phyloP scores from a whole-genome alignment of 2,329 filamentous ascomycete genomes.

The Claviceps arundinis region DNA sequence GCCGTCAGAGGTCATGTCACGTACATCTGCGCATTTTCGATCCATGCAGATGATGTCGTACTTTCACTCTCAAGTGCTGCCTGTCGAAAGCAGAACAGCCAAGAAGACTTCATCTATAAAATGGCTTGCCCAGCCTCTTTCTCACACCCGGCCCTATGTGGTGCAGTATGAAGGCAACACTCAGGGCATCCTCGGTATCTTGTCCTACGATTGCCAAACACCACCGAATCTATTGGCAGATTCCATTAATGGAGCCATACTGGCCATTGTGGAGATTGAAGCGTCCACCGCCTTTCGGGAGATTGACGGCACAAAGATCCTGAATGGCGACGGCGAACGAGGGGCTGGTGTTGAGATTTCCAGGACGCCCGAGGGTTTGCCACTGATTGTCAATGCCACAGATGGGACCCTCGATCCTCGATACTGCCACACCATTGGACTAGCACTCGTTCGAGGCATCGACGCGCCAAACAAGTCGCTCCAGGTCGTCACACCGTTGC shows the following conservation, averaged over 20 bases:
- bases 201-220: constrained; percentile 54
- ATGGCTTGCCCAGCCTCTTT: constrained; percentile 45
- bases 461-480: constrained; percentile 40
- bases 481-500: constrained; percentile 52
- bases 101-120: constrained; percentile 9
- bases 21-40: constrained; percentile 52
- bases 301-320: constrained; percentile 7
- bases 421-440: constrained; percentile 45
- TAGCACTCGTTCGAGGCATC: constrained; percentile 58
- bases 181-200: constrained; percentile 47
- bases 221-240: constrained; percentile 45
- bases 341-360: constrained; percentile 4
- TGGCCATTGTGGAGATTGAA: constrained; percentile 53
- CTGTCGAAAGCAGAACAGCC: neutral
- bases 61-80: constrained; percentile 41
- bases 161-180: constrained; percentile 42
- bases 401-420: constrained; percentile 45
- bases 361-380: constrained; percentile 37
- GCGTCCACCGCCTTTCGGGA: constrained; percentile 34
- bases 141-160: constrained; percentile 43
- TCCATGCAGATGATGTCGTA: constrained; percentile 73
- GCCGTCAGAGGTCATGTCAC: constrained; percentile 36
- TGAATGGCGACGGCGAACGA: neutral
- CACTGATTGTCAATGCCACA: constrained; percentile 44
- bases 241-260: constrained; percentile 55